These are phyloP conservation scores for Juglanconis sp. DNA, from an alignment of 2,329 filamentous ascomycete genomes.

Conservation along the genomic window DNA sequence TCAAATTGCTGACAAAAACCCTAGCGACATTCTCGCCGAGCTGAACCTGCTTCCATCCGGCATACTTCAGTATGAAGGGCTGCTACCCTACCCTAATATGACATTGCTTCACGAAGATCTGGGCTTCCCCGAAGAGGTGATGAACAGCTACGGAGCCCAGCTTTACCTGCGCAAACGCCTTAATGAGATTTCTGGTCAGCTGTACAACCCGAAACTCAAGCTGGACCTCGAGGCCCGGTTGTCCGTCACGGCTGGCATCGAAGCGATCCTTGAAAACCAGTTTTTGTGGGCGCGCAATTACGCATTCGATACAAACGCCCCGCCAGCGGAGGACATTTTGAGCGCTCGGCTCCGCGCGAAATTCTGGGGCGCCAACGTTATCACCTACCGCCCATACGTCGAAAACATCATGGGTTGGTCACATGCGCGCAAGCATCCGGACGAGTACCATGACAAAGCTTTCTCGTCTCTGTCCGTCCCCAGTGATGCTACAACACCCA, in stretches of 20 bases:
- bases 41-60: conserved; percentile 62
- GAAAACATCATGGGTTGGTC: conserved; percentile 53
- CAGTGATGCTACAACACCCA: conserved; percentile 32
- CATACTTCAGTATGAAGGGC: conserved; percentile 58
- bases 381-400: conserved; percentile 79
- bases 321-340: conserved; percentile 73
- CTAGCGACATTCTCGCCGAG: conserved; percentile 86
- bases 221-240: conserved; percentile 22
- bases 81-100: conserved; percentile 65
- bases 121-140: conserved; percentile 45
- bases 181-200: conserved; percentile 58
- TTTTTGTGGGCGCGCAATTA: conserved; percentile 49
- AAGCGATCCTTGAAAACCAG: conserved; percentile 21
- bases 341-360: conserved; percentile 83
- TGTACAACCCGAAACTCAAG: conserved; percentile 45
- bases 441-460: background rate
- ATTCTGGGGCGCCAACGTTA: conserved; percentile 88
- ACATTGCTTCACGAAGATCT: conserved; percentile 39
- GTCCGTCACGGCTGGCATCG: conserved; percentile 36
- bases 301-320: conserved; percentile 63
- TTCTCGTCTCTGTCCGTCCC: conserved; percentile 24
- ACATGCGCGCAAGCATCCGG: conserved; percentile 25
- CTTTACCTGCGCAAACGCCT: conserved; percentile 62
- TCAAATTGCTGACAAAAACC: conserved; percentile 17
- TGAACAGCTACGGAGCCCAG: conserved; percentile 61